phyloP scores from a whole-genome alignment of 306 rosid genomes.

The Lathyrus tuberosus region DNA sequence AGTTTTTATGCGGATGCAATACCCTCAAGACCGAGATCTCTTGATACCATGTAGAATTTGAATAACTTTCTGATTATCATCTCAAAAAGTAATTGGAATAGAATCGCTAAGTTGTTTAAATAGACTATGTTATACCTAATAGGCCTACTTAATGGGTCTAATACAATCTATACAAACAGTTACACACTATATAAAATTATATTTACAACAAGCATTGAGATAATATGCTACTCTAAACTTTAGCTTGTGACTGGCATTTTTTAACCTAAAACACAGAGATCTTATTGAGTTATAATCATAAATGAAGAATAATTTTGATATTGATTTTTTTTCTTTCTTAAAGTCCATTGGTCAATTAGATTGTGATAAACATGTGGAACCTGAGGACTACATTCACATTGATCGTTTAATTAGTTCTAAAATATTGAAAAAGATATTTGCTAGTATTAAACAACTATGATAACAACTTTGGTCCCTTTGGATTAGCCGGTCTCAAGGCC shows the following conservation, averaged over 20 bases:
- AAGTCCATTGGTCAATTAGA: slow-evolving; percentile 15
- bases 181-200: not conserved
- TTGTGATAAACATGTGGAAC: slow-evolving; percentile 20
- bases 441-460: slow-evolving; percentile 12
- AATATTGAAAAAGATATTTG: slow-evolving; percentile 22
- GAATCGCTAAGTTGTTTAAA: not conserved
- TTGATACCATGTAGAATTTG: no score
- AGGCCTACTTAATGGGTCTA: not conserved
- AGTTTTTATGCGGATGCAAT: no score
- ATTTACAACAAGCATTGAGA: not conserved
- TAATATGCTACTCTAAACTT: slow-evolving; percentile 20
- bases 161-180: not conserved
- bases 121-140: not conserved
- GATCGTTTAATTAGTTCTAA: slow-evolving; percentile 25
- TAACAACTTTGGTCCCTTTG: no score
- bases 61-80: not conserved
- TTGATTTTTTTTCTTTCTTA: not conserved
- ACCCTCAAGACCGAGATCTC: no score
- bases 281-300: not conserved
- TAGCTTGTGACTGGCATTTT: slow-evolving; percentile 13
- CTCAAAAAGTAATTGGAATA: not conserved
- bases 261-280: slow-evolving; percentile 24
- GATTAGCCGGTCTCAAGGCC: no score
- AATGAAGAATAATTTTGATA: slow-evolving; percentile 13
- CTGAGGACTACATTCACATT: slow-evolving; percentile 12